Base-by-base conservation (phyloP, 1,284 basidiomycete genomes). In the Cutaneotrichosporon sp. region DNA sequence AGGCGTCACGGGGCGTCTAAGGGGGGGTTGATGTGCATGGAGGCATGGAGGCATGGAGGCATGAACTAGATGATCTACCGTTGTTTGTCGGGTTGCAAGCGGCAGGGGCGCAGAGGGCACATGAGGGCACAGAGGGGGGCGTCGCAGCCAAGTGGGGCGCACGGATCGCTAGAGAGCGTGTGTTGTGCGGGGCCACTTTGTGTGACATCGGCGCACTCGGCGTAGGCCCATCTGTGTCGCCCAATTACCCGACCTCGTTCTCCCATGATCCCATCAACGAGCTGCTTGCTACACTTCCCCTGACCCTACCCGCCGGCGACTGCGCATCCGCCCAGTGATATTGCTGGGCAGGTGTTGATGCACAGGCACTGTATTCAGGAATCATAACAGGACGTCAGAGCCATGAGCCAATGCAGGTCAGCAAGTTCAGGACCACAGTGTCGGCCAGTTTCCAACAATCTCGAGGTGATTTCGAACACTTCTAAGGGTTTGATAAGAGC, bases 151-250 rank as follows among this genome's bases (percentile, higher is more conserved):
- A n/a, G 13, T 49, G 47, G 25, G 47, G 25, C 25, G 27, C 47
- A 25, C 25, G 27, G 47, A 27, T 25, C 25, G 45, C 22, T 16
- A 29, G 20, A 4, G 3, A 29, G 47, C 42, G 42, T n/a, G 42
- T 20, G 42, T n/a, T 20, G n/a, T 42, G 38, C 51, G 47, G 47
- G 47, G 47, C 51, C 51, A 34, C 51, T 24, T 18, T 25, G 24
- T 25, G 34, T n/a, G 18, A 24, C 13, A 53, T 53, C 51, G 51
- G 51, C 51, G 20, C 24, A 53, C 51, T 53, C 51, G 51, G 51
- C 51, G 51, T 38, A 53, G 51, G 51, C 51, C 33, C 51, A 53
- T 53, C 51, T 38, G 5, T 7, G 22, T 34, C 20, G 14, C 33
- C 47, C 34, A 53, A 53, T 53, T 53, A 53, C 51, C 51, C 50